A percentile compares a stretch with the other conserved stretches of the same genome.
Evolutionary conservation across 2,329 filamentous ascomycete species (phyloP).

Genomic region (Ceratocystis ficicola): DNA sequence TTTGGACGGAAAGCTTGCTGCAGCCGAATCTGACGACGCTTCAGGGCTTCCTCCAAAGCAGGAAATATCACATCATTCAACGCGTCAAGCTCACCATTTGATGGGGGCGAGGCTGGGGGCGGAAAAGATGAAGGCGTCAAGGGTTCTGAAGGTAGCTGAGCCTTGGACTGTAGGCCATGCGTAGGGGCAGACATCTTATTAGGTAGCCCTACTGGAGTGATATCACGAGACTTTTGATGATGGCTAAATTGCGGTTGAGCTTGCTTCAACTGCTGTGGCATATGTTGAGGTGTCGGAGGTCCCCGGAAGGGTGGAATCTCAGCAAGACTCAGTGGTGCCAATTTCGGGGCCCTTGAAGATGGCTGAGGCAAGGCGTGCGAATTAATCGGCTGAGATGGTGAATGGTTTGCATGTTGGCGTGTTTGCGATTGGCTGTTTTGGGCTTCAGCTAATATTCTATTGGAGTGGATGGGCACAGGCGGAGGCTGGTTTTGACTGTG

Average conservation of each 20-base stretch:
- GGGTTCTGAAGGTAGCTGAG: constrained; percentile 29
- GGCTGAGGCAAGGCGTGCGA: neutral
- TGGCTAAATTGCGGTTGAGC: constrained; percentile 24
- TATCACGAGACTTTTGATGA: constrained; percentile 23
- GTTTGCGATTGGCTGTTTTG: neutral
- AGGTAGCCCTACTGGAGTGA: constrained; percentile 22
- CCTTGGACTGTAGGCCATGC: constrained; percentile 27
- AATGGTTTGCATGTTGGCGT: neutral
- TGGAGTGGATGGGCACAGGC: constrained; percentile 17
- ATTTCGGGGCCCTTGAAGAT: constrained; percentile 24
- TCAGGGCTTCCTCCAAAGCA: constrained; percentile 79
- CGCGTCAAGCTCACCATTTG: constrained; percentile 65
- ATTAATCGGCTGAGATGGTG: neutral
- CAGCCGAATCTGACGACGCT: constrained; percentile 56
- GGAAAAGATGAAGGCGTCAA: constrained; percentile 41
- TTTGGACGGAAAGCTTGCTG: constrained; percentile 39
- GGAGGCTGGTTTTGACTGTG: constrained; percentile 8
- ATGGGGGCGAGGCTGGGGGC: constrained; percentile 43
- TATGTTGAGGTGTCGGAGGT: constrained; percentile 26
- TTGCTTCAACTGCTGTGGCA: neutral
- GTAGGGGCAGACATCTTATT: constrained; percentile 8
- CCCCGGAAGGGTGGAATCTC: constrained; percentile 47
- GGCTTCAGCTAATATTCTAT: constrained; percentile 14
- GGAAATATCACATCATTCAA: constrained; percentile 86
- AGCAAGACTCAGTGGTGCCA: constrained; percentile 35